Percentiles rank a stretch among this genome's conserved stretches.
phyloP scores from a whole-genome alignment of 345 rosid genomes.

The Citrus mangshanensis region DNA sequence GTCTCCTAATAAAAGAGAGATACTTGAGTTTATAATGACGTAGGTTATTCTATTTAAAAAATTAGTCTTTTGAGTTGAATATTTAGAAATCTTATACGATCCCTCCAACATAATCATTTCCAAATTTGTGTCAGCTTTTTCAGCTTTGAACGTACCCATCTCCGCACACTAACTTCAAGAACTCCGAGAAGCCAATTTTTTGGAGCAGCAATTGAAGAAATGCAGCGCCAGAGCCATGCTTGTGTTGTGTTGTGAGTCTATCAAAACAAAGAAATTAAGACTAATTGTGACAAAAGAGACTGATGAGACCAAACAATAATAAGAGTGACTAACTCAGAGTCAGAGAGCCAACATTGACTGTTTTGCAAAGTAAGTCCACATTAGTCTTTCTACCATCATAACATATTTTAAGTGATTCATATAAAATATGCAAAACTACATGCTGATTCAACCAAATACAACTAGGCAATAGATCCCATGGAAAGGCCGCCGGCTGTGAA shows the following conservation, averaged over 20 bases:
- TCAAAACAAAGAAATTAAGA: too few relatives aligned
- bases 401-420: too few relatives aligned
- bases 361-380: too few relatives aligned
- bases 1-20: too few relatives aligned
- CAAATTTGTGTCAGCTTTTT: not conserved
- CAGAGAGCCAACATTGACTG: too few relatives aligned
- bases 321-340: not conserved
- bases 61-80: fast-evolving
- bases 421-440: too few relatives aligned
- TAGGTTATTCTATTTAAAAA: fast-evolving
- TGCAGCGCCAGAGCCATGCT: not conserved
- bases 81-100: too few relatives aligned
- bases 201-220: not conserved
- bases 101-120: not conserved
- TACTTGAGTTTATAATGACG: fast-evolving
- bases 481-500: not conserved
- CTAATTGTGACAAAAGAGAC: not conserved
- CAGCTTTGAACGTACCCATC: not conserved
- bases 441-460: too few relatives aligned
- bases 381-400: too few relatives aligned
- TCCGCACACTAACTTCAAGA: not conserved
- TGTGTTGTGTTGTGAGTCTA: not conserved
- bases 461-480: too few relatives aligned
- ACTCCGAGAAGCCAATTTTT: not conserved
- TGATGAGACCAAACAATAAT: not conserved